phyloP scores from a whole-genome alignment of 441 rosid species.

The Hura crepitans region DNA sequence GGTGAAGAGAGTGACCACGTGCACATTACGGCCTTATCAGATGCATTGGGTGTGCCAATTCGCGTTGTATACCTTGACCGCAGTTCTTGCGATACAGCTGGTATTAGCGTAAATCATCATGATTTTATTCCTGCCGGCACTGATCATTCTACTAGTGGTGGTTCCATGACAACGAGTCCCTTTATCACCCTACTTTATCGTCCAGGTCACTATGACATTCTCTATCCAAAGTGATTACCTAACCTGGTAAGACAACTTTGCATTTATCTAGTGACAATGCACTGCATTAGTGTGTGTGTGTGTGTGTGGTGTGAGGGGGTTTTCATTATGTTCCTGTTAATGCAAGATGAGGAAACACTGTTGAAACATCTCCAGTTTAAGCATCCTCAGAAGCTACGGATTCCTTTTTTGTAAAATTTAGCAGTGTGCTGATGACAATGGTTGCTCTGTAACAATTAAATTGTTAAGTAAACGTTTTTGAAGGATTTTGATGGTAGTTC shows the following conservation, averaged over 20 bases:
- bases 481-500: background rate
- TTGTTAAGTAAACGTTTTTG: background rate
- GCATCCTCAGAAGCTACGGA: background rate
- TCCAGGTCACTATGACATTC: constrained; percentile 97
- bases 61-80: constrained; percentile 91
- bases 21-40: constrained; percentile 83
- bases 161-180: constrained; percentile 41
- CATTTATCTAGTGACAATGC: background rate
- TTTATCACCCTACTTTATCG: constrained; percentile 86
- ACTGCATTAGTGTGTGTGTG: background rate
- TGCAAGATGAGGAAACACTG: background rate
- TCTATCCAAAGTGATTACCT: constrained; percentile 60
- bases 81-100: constrained; percentile 73
- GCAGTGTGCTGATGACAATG: background rate
- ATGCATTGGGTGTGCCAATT: constrained; percentile 85
- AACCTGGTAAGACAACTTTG: constrained; percentile 31
- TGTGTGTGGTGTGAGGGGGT: background rate
- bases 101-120: constrained; percentile 82
- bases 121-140: constrained; percentile 65
- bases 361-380: background rate
- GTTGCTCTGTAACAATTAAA: background rate
- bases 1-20: constrained; percentile 99
- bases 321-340: constrained; percentile 1
- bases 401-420: background rate
- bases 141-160: constrained; percentile 29